Evolutionary conservation across 768 basidiomycete genomes (phyloP).

Genomic region (Phanerochaete carnosa): DNA sequence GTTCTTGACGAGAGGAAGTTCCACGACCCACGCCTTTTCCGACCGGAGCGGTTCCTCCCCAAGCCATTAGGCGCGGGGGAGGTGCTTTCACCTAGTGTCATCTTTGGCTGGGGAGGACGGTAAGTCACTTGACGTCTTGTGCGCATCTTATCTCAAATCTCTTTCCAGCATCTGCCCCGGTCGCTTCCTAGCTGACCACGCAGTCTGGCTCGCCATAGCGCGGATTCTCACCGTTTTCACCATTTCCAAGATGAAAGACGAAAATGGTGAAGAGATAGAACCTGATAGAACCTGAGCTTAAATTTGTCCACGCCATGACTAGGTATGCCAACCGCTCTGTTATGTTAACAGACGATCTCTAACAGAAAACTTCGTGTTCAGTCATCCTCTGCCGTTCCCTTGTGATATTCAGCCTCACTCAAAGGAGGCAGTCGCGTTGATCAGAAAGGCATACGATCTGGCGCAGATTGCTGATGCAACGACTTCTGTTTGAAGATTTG

Average conservation of each 20-base stretch:
- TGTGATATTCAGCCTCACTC: constrained; percentile 8
- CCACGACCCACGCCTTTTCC: constrained; percentile 28
- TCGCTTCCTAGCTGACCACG: constrained; percentile 18
- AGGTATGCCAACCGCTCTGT: too few relatives aligned
- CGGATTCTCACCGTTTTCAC: constrained; percentile 20
- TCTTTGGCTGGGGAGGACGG: constrained; percentile 15
- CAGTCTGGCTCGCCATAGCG: constrained; percentile 19
- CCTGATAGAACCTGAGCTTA: background rate
- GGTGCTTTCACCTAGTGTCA: background rate
- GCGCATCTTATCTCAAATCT: background rate
- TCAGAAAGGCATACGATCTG: background rate
- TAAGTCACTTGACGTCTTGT: background rate
- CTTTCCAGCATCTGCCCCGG: constrained; percentile 21
- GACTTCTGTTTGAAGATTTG: too few relatives aligned
- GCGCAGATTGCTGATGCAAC: background rate
- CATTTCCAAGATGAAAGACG: background rate
- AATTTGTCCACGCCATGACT: background rate
- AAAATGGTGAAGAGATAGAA: background rate
- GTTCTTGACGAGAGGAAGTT: constrained; percentile 29
- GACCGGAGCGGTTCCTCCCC: constrained; percentile 7
- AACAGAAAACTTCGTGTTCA: too few relatives aligned
- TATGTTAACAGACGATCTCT: too few relatives aligned
- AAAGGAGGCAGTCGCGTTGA: background rate
- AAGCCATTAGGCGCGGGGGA: constrained; percentile 5
- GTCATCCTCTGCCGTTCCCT: background rate